Evolutionary conservation across 352 stramenopile species (phyloP).

Genomic region (Phytophthora crassamura): DNA sequence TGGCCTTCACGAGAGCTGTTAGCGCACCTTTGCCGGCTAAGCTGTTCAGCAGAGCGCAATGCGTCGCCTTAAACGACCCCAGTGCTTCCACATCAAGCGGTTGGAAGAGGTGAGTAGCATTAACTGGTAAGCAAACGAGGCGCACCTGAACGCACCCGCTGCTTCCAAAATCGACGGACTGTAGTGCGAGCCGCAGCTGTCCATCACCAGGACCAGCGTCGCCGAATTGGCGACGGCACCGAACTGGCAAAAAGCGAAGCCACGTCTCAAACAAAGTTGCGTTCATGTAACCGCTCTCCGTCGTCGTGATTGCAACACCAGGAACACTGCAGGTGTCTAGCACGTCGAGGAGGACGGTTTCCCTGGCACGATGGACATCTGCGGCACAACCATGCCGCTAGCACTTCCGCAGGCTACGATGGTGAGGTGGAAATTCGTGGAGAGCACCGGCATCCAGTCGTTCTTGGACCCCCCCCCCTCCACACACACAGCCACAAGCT

Average conservation of each 20-base stretch:
- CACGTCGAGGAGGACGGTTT: slow-evolving; percentile 1
- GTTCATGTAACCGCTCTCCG: slow-evolving; percentile 28
- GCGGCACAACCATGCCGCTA: slow-evolving; percentile 12
- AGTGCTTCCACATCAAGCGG: no score
- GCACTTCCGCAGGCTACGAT: slow-evolving; percentile 38
- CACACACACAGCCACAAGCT: slow-evolving; percentile 23
- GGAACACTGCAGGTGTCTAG: neutral
- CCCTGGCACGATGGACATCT: slow-evolving; percentile 21
- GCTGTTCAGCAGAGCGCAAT: no score
- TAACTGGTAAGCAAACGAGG: slow-evolving; percentile 21
- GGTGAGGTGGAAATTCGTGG: slow-evolving; percentile 36
- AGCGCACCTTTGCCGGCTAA: no score
- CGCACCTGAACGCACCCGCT: slow-evolving; percentile 1
- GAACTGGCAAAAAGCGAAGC: slow-evolving; percentile 12
- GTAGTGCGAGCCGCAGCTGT: slow-evolving; percentile 27
- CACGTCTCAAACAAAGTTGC: slow-evolving; percentile 5
- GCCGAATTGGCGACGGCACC: neutral
- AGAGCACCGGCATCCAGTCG: slow-evolving; percentile 21
- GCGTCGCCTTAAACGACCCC: no score
- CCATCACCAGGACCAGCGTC: slow-evolving; percentile 16
- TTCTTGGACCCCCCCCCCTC: slow-evolving; percentile 31
- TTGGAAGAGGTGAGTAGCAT: slow-evolving; percentile 29
- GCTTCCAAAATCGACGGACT: slow-evolving; percentile 2
- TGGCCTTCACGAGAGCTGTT: no score
- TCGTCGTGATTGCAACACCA: slow-evolving; percentile 23